phyloP scores from a whole-genome alignment of 2,329 filamentous ascomycete species.

The Penicillium sp. region DNA sequence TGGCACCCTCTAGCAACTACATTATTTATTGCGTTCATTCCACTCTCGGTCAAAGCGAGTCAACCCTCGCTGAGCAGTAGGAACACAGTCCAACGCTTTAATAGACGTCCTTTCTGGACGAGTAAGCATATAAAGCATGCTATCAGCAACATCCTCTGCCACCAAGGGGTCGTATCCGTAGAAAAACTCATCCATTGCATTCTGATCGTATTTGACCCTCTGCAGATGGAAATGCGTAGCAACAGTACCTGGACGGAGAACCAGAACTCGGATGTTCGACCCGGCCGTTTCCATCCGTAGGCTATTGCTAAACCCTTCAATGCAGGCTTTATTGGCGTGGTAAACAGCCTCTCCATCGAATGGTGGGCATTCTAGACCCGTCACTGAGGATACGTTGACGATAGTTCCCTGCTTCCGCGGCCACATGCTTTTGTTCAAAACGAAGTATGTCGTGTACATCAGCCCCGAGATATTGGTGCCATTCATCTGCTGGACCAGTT shows the following conservation, averaged over 20 bases:
- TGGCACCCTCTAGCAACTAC: too few species aligned
- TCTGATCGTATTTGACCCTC: slow-evolving; percentile 43
- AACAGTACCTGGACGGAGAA: slow-evolving; percentile 46
- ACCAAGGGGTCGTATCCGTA: slow-evolving; percentile 44
- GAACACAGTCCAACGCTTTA: slow-evolving; percentile 48
- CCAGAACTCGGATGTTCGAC: slow-evolving; percentile 47
- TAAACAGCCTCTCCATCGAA: slow-evolving; percentile 50
- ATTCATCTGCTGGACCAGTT: slow-evolving; percentile 44
- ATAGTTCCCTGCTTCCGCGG: slow-evolving; percentile 41
- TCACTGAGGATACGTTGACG: slow-evolving; percentile 47
- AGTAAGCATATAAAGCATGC: slow-evolving; percentile 42
- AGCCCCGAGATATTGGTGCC: slow-evolving; percentile 47
- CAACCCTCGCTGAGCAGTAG: slow-evolving; percentile 14
- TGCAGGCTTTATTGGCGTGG: slow-evolving; percentile 45
- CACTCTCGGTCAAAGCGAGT: too few species aligned
- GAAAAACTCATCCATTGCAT: slow-evolving; percentile 43
- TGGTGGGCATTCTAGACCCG: slow-evolving; percentile 46
- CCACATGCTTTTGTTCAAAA: slow-evolving; percentile 44
- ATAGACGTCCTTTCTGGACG: slow-evolving; percentile 39
- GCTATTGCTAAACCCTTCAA: slow-evolving; percentile 49
- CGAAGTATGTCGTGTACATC: slow-evolving; percentile 45
- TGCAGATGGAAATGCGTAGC: slow-evolving; percentile 48
- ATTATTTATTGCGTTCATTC: too few species aligned
- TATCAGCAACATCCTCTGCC: slow-evolving; percentile 42
- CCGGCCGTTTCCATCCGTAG: slow-evolving; percentile 46